Evolutionary conservation across 75 land plant genomes (phyloP), one percentile per base, ranked within the genome.

Genomic region (Pinus tabuliformis): DNA sequence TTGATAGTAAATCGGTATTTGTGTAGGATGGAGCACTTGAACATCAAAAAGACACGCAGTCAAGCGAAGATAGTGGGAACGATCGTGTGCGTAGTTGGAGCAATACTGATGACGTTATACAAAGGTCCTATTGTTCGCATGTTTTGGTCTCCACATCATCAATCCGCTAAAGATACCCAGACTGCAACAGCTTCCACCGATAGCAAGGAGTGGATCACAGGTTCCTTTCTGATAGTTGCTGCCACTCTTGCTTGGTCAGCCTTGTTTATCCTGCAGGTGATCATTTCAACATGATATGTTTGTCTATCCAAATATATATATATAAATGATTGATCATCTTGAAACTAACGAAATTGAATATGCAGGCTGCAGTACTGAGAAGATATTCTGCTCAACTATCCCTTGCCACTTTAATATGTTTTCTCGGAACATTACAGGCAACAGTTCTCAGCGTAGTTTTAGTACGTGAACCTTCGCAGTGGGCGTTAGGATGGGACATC

Each of bases 91-190:
- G 88, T 80, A 37, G 74, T 63, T 14, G 91, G 91, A 28, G 91
- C 91, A 45, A 78, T 82, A 76, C 5, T 87, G 58, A 89, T 89
- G 91, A 84, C 87, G 5, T 58, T 83, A 22, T 81, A 84, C 76
- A 80, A 82, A 72, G 91, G 91, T 22, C 83, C 86, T 14, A 60
- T 76, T 17, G 37, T 85, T 13, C 73, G 72, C 58, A 63, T 85
- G 71, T 15, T 73, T 33, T 81, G 83, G 83, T 73, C 75, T 56
- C 58, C 75, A 42, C 65, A 59, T 37, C 49, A 56, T 3, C 24
- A 58, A 1, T 24, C 74, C 49, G 2, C 13, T 58, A 62, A 58
- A 17, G 22, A 73, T 22, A 9, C 59, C 14, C 22, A 22, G 17
- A 2, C 57, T 6, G 79, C 61, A 14, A 13, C 75, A 1, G 15